phyloP scores from a whole-genome alignment of 345 rosid species.

The Combretum micranthum region DNA sequence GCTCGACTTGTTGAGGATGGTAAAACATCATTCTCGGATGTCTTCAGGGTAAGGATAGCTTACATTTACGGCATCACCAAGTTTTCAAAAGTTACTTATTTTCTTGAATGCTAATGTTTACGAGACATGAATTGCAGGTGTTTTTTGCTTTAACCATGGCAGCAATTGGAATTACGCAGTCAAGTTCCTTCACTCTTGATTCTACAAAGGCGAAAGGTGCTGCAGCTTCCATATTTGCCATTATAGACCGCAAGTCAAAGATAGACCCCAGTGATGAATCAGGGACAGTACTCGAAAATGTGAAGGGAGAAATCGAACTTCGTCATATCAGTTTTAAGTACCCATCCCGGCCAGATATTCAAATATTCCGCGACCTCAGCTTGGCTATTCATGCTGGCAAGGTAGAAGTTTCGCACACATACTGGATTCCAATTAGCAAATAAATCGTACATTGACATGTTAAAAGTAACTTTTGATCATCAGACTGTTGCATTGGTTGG shows the following conservation, averaged over 20 bases:
- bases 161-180: slow-evolving; percentile 53
- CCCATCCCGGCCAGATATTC: slow-evolving; percentile 67
- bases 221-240: slow-evolving; percentile 61
- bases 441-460: not conserved
- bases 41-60: slow-evolving; percentile 40
- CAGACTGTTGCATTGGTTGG: slow-evolving; percentile 86
- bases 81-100: not conserved
- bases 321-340: slow-evolving; percentile 64
- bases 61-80: not conserved
- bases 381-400: slow-evolving; percentile 62
- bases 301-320: slow-evolving; percentile 66
- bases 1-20: slow-evolving; percentile 54
- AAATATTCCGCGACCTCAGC: slow-evolving; percentile 51
- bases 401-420: slow-evolving; percentile 24
- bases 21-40: slow-evolving; percentile 44
- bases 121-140: slow-evolving; percentile 27
- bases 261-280: slow-evolving; percentile 71
- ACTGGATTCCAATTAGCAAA: not conserved
- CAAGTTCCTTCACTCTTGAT: slow-evolving; percentile 64
- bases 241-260: slow-evolving; percentile 53
- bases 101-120: not conserved
- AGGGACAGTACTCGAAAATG: slow-evolving; percentile 37
- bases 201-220: slow-evolving; percentile 50
- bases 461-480: not conserved
- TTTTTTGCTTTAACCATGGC: slow-evolving; percentile 72